Conservation (phyloP, 169 alveolate species). For the Toxoplasma gondii region DNA sequence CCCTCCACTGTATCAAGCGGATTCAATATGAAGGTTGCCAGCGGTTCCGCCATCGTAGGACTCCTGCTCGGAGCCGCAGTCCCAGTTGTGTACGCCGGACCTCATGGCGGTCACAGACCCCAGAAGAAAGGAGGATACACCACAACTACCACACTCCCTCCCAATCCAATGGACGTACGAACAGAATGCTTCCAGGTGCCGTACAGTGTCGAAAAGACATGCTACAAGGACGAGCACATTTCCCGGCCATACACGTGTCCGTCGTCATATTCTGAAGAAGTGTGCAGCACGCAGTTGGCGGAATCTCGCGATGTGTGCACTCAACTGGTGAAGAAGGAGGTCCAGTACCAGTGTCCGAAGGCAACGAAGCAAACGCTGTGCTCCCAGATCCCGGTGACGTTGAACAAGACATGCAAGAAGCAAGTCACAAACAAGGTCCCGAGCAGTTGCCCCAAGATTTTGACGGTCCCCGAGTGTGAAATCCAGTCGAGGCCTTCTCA, state of each 20-base stretch:
- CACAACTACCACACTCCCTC: too few species aligned
- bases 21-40: too few species aligned
- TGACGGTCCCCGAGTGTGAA: background rate
- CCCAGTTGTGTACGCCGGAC: too few species aligned
- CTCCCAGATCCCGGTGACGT: background rate
- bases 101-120: too few species aligned
- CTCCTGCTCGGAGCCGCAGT: too few species aligned
- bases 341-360: constrained; percentile 6
- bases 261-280: background rate
- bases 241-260: background rate
- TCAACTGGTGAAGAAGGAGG: background rate
- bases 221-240: background rate
- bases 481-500: background rate
- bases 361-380: background rate
- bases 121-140: too few species aligned
- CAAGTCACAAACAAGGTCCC: background rate
- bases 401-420: background rate
- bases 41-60: too few species aligned
- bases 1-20: too few species aligned
- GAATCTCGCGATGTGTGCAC: background rate
- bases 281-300: background rate
- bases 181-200: too few species aligned
- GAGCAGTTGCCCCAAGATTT: background rate
- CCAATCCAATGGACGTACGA: too few species aligned
- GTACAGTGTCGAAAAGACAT: background rate